A percentile compares a stretch with the other conserved stretches of the same genome.
These are phyloP conservation scores for Plectosphaerella plurivora DNA, from an alignment of 2,329 filamentous ascomycete genomes.

Conservation along the genomic window DNA sequence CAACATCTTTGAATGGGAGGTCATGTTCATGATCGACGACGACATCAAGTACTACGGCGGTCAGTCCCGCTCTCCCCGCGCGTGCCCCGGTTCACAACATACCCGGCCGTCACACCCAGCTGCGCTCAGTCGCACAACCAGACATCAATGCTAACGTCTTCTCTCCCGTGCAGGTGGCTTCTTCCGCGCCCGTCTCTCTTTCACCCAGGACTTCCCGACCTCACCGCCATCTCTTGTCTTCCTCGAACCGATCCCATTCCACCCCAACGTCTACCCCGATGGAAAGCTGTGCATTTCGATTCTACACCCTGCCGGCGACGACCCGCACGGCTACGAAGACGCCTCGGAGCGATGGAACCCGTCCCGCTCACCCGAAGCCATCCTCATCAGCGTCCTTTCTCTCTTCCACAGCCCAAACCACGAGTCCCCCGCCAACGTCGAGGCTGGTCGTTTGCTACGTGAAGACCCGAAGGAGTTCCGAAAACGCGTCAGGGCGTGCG, in stretches of 20 bases:
- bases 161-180: constrained; percentile 64
- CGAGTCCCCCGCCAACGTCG: constrained; percentile 91
- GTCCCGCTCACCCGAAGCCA: constrained; percentile 92
- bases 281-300: constrained; percentile 96
- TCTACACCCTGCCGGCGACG: constrained; percentile 89
- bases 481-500: constrained; percentile 70
- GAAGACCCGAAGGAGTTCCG: constrained; percentile 79
- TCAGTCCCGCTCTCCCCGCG: constrained; percentile 33
- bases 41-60: constrained; percentile 92
- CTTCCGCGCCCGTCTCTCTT: constrained; percentile 80
- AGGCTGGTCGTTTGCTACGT: constrained; percentile 83
- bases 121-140: not conserved
- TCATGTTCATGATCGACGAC: constrained; percentile 97
- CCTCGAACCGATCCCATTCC: constrained; percentile 76
- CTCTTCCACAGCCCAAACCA: constrained; percentile 91
- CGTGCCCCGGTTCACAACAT: not conserved
- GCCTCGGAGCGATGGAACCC: constrained; percentile 90
- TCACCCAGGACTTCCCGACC: constrained; percentile 82
- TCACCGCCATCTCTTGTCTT: constrained; percentile 88
- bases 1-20: constrained; percentile 97
- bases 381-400: constrained; percentile 86
- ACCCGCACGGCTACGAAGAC: constrained; percentile 88
- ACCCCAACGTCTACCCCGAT: constrained; percentile 87
- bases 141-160: not conserved
- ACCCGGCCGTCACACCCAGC: not conserved